Conservation (phyloP, 441 rosid species). For the Brassica hybrid region DNA sequence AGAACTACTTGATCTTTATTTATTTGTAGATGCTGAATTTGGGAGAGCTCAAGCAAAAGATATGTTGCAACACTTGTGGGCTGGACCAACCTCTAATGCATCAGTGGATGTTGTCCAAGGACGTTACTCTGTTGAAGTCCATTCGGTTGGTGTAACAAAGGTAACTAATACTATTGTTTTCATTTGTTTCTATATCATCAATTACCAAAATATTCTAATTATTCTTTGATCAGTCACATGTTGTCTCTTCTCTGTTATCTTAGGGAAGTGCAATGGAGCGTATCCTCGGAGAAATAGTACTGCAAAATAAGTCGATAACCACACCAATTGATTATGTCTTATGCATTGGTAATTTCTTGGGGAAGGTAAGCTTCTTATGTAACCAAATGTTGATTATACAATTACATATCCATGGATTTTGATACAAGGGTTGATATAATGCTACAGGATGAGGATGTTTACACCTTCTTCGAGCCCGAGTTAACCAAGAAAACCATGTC, state of each 20-base stretch:
- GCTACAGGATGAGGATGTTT: slow-evolving; percentile 88
- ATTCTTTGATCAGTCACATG: background rate
- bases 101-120: slow-evolving; percentile 96
- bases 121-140: slow-evolving; percentile 88
- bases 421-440: slow-evolving; percentile 26
- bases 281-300: slow-evolving; percentile 80
- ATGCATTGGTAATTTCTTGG: slow-evolving; percentile 88
- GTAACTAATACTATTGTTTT: slow-evolving; percentile 41
- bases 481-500: slow-evolving; percentile 28
- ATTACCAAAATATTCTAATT: slow-evolving; percentile 6
- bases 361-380: slow-evolving; percentile 56
- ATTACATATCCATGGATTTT: background rate
- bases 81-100: slow-evolving; percentile 97
- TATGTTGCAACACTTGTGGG: slow-evolving; percentile 97
- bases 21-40: slow-evolving; percentile 74
- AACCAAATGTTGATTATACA: slow-evolving; percentile 1
- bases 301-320: slow-evolving; percentile 73
- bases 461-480: slow-evolving; percentile 86
- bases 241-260: slow-evolving; percentile 18
- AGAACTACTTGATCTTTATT: slow-evolving; percentile 9
- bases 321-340: slow-evolving; percentile 93
- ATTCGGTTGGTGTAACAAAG: slow-evolving; percentile 97
- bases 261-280: slow-evolving; percentile 97
- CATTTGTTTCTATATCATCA: background rate
- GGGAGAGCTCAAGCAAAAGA: slow-evolving; percentile 97